phyloP scores from a whole-genome alignment of 805 yeast species.

The Kluyveromyces dobzhanskii region DNA sequence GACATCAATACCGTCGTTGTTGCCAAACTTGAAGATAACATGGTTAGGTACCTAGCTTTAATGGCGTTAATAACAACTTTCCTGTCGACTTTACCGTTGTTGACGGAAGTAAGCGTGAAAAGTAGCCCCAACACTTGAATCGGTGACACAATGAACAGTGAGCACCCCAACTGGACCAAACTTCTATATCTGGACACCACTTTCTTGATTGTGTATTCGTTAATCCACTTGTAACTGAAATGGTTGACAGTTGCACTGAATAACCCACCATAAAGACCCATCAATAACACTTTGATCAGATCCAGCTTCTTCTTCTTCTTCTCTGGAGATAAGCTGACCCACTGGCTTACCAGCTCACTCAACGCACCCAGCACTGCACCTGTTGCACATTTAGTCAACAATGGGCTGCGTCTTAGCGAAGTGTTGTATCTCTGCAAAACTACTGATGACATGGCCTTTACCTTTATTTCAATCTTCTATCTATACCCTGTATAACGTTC shows the following conservation, averaged over 20 bases:
- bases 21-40: conserved; percentile 15
- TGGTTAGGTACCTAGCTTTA: conserved; percentile 10
- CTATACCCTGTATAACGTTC: too few species aligned
- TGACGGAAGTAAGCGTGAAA: conserved; percentile 13
- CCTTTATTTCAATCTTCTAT: too few species aligned
- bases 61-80: conserved; percentile 7
- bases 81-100: conserved; percentile 5
- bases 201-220: conserved; percentile 7
- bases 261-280: conserved; percentile 18
- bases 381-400: conserved; percentile 13
- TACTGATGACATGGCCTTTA: too few species aligned
- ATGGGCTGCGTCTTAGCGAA: conserved; percentile 10
- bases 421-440: conserved; percentile 9
- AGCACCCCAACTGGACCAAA: conserved; percentile 14
- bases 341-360: conserved; percentile 17
- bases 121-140: conserved; percentile 15
- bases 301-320: conserved; percentile 1
- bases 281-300: conserved; percentile 1
- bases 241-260: conserved; percentile 21
- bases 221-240: conserved; percentile 15
- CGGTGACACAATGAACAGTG: conserved; percentile 16
- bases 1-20: conserved; percentile 16
- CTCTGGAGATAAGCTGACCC: conserved; percentile 5
- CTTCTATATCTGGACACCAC: conserved; percentile 10
- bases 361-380: conserved; percentile 16